Conservation (phyloP, 164 flowering plant species). For the Berberis vulgaris region DNA sequence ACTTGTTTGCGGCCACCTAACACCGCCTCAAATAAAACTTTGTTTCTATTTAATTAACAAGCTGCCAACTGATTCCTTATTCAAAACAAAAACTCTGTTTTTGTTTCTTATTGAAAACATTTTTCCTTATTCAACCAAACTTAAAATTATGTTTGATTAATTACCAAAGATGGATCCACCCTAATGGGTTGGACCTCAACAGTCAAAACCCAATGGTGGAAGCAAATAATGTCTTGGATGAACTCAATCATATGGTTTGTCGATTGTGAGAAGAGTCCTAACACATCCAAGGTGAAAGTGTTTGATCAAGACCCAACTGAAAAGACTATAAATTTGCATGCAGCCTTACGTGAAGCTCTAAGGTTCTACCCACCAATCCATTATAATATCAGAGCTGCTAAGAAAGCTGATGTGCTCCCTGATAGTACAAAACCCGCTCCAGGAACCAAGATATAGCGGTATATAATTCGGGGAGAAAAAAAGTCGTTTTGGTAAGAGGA, state of each 20-base stretch:
- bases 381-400: slow-evolving; percentile 16
- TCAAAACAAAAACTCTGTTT: too few species aligned
- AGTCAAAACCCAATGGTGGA: slow-evolving; percentile 27
- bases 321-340: slow-evolving; percentile 32
- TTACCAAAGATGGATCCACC: too few species aligned
- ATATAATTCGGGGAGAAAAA: slow-evolving; percentile 4
- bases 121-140: too few species aligned
- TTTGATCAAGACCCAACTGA: slow-evolving; percentile 13
- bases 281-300: background rate
- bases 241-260: slow-evolving; percentile 12
- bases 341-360: slow-evolving; percentile 31
- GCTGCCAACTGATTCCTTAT: too few species aligned
- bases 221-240: slow-evolving; percentile 28
- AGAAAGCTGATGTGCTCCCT: slow-evolving; percentile 27
- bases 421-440: slow-evolving; percentile 32
- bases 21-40: too few species aligned
- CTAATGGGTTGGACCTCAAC: too few species aligned
- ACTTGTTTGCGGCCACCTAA: too few species aligned
- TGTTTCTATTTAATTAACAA: too few species aligned
- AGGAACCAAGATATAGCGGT: slow-evolving; percentile 9
- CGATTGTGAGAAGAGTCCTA: background rate
- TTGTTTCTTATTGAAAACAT: too few species aligned
- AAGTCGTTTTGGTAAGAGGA: slow-evolving; percentile 39
- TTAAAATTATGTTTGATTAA: too few species aligned
- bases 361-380: slow-evolving; percentile 40